Evolutionary conservation across 495 filamentous ascomycete species (phyloP).

Genomic region (Xylaria nigripes): DNA sequence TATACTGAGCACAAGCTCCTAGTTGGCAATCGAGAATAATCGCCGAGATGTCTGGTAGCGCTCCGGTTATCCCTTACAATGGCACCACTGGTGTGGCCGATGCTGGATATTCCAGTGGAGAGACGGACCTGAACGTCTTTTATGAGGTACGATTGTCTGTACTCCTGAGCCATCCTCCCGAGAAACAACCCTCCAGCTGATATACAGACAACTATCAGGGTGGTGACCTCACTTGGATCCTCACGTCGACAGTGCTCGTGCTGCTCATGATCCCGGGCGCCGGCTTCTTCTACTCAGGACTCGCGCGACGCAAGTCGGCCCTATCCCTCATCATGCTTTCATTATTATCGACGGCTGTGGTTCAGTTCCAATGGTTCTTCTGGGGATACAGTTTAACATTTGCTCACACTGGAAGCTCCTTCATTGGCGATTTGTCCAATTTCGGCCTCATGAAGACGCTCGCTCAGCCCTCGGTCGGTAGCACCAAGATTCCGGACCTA

Average conservation of each 20-base stretch:
- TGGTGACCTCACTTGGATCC: slow-evolving; percentile 78
- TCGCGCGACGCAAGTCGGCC: slow-evolving; percentile 90
- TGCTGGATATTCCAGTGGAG: slow-evolving; percentile 21
- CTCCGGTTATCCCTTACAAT: slow-evolving; percentile 27
- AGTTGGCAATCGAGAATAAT: neutral
- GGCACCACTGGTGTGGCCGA: slow-evolving; percentile 23
- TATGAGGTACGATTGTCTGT: slow-evolving; percentile 25
- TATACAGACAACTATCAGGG: slow-evolving; percentile 38
- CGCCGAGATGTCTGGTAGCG: slow-evolving; percentile 25
- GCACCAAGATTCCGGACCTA: slow-evolving; percentile 73
- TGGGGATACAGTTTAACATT: slow-evolving; percentile 96
- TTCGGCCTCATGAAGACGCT: slow-evolving; percentile 77
- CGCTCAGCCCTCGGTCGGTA: slow-evolving; percentile 73
- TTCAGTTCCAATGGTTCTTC: slow-evolving; percentile 98
- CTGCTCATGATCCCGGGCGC: slow-evolving; percentile 89
- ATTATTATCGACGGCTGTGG: slow-evolving; percentile 80
- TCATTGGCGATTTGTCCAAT: slow-evolving; percentile 80
- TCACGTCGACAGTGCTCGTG: slow-evolving; percentile 71
- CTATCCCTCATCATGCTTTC: slow-evolving; percentile 93
- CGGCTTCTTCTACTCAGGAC: slow-evolving; percentile 98
- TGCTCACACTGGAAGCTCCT: slow-evolving; percentile 73
- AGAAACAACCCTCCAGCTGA: slow-evolving; percentile 14
- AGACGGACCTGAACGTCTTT: slow-evolving; percentile 27
- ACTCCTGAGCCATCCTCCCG: neutral
- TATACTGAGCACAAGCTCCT: neutral